Evolutionary conservation across 2,329 filamentous ascomycete species (phyloP).

Genomic region (Arthroderma sp.): DNA sequence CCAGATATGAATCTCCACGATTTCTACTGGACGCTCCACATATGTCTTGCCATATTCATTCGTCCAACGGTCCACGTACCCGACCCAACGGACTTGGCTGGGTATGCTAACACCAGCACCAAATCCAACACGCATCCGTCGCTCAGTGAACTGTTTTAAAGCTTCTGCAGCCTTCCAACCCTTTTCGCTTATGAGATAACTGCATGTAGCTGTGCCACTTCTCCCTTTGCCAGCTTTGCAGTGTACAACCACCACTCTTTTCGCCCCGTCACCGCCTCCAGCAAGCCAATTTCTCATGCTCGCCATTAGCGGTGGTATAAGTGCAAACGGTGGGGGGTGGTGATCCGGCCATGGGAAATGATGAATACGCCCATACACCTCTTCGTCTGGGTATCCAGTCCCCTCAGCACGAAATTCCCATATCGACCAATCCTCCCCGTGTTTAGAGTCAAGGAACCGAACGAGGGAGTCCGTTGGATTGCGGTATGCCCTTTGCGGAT

Average conservation of each 20-base stretch:
- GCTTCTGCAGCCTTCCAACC: slow-evolving; percentile 54
- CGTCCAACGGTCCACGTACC: slow-evolving; percentile 81
- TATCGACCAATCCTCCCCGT: slow-evolving; percentile 76
- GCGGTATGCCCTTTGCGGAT: slow-evolving; percentile 82
- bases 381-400: slow-evolving; percentile 83
- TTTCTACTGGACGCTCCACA: slow-evolving; percentile 67
- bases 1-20: slow-evolving; percentile 82
- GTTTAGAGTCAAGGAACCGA: slow-evolving; percentile 72
- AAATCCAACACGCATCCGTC: slow-evolving; percentile 80
- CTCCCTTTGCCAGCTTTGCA: slow-evolving; percentile 95
- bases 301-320: slow-evolving; percentile 79
- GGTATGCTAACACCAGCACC: slow-evolving; percentile 85
- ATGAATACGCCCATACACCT: slow-evolving; percentile 70
- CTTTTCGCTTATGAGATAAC: slow-evolving; percentile 81
- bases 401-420: slow-evolving; percentile 98
- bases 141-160: slow-evolving; percentile 57
- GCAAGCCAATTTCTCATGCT: slow-evolving; percentile 84
- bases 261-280: slow-evolving; percentile 21
- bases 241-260: slow-evolving; percentile 75
- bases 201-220: slow-evolving; percentile 75
- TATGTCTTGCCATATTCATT: slow-evolving; percentile 60
- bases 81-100: slow-evolving; percentile 75
- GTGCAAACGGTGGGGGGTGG: slow-evolving; percentile 81
- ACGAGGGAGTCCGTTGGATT: slow-evolving; percentile 84
- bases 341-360: slow-evolving; percentile 97